phyloP scores from a whole-genome alignment of 176 grass and related monocot species.

The Chrysopogon serrulatus region DNA sequence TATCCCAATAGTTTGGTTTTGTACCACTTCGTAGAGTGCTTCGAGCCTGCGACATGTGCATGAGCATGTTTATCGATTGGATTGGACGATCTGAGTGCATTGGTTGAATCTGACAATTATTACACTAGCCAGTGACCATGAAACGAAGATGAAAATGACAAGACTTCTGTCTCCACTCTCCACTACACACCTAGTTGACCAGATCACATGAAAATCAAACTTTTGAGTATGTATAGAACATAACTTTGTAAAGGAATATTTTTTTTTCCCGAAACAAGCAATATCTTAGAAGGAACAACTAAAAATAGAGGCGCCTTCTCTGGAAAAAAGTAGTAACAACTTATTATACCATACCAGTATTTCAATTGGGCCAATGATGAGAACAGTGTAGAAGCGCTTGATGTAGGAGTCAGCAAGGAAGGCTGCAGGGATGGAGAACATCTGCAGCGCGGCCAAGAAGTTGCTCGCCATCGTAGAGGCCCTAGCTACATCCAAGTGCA shows the following conservation, averaged over 20 bases:
- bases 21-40: not conserved
- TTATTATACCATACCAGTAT: conserved; percentile 66
- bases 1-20: not conserved
- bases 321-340: not conserved
- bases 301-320: too few relatives aligned
- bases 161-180: too few relatives aligned
- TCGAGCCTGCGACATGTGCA: not conserved
- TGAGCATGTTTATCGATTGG: not conserved
- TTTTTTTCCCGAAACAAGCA: too few relatives aligned
- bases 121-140: not conserved
- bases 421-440: conserved; percentile 54
- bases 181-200: too few relatives aligned
- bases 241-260: not conserved
- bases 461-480: conserved; percentile 47
- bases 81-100: not conserved
- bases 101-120: not conserved
- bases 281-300: too few relatives aligned
- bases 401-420: conserved; percentile 68
- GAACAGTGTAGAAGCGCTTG: conserved; percentile 46
- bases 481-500: conserved; percentile 44
- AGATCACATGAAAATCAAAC: too few relatives aligned
- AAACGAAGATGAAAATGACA: not conserved
- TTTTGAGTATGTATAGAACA: too few relatives aligned
- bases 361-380: conserved; percentile 39
- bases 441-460: conserved; percentile 34